Percentiles rank a stretch among this genome's conserved stretches.
phyloP scores from a whole-genome alignment of 202 grass and related monocot species.

The Dendrocalamus latiflorus region DNA sequence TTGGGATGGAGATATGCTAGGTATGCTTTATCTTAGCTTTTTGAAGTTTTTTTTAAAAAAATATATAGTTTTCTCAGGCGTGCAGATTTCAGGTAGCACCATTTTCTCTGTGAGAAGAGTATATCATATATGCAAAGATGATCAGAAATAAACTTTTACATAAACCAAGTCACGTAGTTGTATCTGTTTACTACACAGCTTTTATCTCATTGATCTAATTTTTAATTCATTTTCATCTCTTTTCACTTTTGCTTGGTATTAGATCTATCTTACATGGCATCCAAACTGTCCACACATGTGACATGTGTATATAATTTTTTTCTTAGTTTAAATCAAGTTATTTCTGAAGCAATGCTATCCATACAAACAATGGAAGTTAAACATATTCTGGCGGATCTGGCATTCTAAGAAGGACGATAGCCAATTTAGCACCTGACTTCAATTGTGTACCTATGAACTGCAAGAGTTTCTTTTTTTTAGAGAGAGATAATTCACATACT shows the following conservation, averaged over 20 bases:
- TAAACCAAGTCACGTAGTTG: neutral
- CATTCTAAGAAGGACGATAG: too few relatives aligned
- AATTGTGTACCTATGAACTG: neutral
- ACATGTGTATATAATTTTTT: neutral
- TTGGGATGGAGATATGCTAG: constrained; percentile 62
- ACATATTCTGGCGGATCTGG: constrained; percentile 10
- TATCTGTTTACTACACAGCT: neutral
- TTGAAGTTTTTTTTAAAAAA: neutral
- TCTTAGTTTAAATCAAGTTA: neutral
- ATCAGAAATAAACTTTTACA: neutral
- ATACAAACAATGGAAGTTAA: neutral
- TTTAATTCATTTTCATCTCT: neutral
- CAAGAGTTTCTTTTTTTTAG: neutral
- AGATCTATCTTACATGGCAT: neutral
- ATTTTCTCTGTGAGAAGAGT: neutral
- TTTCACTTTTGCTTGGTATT: neutral
- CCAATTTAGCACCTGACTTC: neutral
- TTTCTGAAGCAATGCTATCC: constrained; percentile 8
- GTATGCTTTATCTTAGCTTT: constrained; percentile 34
- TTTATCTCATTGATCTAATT: neutral
- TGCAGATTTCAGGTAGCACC: constrained; percentile 5
- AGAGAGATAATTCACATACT: neutral
- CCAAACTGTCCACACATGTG: neutral
- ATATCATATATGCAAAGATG: neutral
- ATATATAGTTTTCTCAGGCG: neutral